Base-by-base conservation (phyloP, 257 asterid genomes). In the Scutellaria baicalensis region DNA sequence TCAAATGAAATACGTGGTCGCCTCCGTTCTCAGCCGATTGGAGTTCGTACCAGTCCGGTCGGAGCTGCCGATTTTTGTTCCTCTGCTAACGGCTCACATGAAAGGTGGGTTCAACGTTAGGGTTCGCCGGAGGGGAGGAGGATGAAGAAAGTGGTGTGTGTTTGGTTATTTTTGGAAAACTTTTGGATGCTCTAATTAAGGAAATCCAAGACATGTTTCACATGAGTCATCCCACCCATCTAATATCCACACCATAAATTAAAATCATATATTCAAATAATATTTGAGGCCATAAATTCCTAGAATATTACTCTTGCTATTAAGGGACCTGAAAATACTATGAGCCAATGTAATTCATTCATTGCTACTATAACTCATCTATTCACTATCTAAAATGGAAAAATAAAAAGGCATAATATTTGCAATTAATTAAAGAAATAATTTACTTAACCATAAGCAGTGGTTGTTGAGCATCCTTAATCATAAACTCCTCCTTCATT, bases 1-100 rank as follows among this genome's bases (percentile, higher is more conserved):
- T 14, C 95, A 91, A 59, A 91, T 91, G 97, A 91, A 87, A 51
- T 84, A 80, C 50, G 85, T 85, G 40, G 83, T 84, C 77, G 88
- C 89, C 8, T 73, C 95, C 10, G 79, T 87, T 16, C 70, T 87
- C 2, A 52, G 76, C 74, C 79, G 89, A 66, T 87, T 85, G 31
- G 85, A 81, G 64, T 9, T 87, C 9, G 54, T 67, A 9, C 89
- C 91, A 56, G 79, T 74, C 0, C 61, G 83, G 0, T 1, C 21
- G 0, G 86, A 85, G 12, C 39, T 9, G 10, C 89, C 94, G 72
- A 75, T 72, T 63, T 87, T 78, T 9, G 81, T 87, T 17, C 94
- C 91, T 3, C 73, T 78, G 27, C 74, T 87, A 23, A 85, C 94
- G 12, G 91, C 94, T 1, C 59, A 81, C 21, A 87, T 85, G 92